Base-by-base conservation (phyloP, 1,284 basidiomycete species). In the Puccinia triticina region DNA sequence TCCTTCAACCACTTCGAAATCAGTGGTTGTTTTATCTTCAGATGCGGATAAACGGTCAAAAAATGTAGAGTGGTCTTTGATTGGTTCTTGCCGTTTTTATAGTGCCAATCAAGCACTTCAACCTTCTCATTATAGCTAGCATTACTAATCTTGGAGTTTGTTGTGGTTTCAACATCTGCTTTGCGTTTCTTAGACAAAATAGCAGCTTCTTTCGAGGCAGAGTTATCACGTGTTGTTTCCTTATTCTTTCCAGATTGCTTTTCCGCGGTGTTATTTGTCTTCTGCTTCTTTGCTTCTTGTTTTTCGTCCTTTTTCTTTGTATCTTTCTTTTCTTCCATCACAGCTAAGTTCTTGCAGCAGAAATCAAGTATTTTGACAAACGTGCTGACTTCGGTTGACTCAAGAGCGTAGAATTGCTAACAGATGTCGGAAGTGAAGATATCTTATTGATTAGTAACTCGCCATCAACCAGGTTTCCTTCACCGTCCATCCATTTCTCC, bases 21-120 rank as follows among this genome's bases (percentile, higher is more conserved):
- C 16, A 61, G 21, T 34, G 78, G 78, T 59, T 81, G 78, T 40
- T 48, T 81, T 21, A 81, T 73, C 43, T 57, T 73, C 21, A 73
- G n/a, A 8, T 73, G 26, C 12, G 67, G 50, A 53, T 72, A 73
- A 18, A 73, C 48, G 23, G 37, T 40, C 21, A n/a, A 12, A 73
- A 81, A 81, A 53, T 81, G 78, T 8, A 16, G 23, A 23, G 53
- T 34, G 7, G 67, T 73, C 26, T 73, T 72, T 46, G 78, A 40
- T 32, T 81, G 78, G n/a, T 73, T 81, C 48, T 74, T 43, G 5
- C 78, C 66, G 69, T 74, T 81, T 1, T 40, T 29, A 37, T 81
- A 37, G 37, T 81, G 29, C 78, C 78, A 81, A 81, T 81, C 71
- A 11, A 81, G 26, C 11, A 81, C 37, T 72, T 81, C 66, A 14